A percentile compares a stretch with the other conserved stretches of the same genome.
Evolutionary conservation across 2,329 filamentous ascomycete genomes (phyloP).

Genomic region (Penicillium sp.): DNA sequence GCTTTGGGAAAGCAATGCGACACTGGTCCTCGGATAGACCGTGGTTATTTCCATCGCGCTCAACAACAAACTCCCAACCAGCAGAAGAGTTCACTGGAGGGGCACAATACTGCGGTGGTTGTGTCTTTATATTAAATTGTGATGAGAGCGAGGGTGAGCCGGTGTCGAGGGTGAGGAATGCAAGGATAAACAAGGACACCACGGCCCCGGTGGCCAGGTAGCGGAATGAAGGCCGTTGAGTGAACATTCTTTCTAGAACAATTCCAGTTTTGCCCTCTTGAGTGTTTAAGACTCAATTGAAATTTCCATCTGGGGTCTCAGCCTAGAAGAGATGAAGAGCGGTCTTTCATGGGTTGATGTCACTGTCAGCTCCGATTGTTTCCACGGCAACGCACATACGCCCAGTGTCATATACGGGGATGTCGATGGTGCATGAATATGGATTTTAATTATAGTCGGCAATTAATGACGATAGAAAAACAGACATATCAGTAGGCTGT

Average conservation of each 20-base stretch:
- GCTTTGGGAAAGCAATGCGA: slow-evolving; percentile 40
- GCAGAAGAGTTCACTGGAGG: neutral
- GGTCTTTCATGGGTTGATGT: neutral
- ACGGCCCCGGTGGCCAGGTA: slow-evolving; percentile 28
- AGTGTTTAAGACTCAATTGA: neutral
- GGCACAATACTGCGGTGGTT: neutral
- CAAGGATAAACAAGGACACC: slow-evolving; percentile 24
- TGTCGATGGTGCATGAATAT: neutral
- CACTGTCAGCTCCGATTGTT: slow-evolving; percentile 18
- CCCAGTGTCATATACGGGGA: neutral
- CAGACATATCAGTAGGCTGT: neutral
- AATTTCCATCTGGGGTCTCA: neutral
- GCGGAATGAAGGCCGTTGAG: slow-evolving; percentile 26
- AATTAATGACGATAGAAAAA: too few relatives aligned
- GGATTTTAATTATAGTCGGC: neutral
- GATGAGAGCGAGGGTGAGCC: slow-evolving; percentile 17
- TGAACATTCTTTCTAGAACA: slow-evolving; percentile 17
- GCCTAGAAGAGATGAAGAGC: neutral
- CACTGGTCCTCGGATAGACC: slow-evolving; percentile 38
- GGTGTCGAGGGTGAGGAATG: slow-evolving; percentile 27
- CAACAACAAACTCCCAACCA: slow-evolving; percentile 33
- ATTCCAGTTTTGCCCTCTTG: neutral
- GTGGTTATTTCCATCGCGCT: slow-evolving; percentile 37
- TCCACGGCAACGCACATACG: slow-evolving; percentile 23
- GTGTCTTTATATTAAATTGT: slow-evolving; percentile 24